phyloP scores from a whole-genome alignment of 306 rosid species.

The Cicer arietinum region DNA sequence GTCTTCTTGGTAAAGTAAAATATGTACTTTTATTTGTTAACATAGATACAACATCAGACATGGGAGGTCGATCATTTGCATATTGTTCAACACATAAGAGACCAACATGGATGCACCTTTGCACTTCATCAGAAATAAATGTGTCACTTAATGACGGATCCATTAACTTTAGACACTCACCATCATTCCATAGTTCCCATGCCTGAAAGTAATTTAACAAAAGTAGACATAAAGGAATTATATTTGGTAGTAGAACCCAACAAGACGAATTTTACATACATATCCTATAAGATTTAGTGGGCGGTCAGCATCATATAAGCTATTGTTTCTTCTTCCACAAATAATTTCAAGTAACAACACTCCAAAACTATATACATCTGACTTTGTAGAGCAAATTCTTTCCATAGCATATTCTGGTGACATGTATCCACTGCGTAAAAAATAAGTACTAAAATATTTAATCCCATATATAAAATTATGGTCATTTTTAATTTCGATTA shows the following conservation, averaged over 20 bases:
- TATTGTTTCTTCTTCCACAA: conserved; percentile 28
- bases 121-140: conserved; percentile 7
- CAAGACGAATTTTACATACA: background rate
- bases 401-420: conserved; percentile 39
- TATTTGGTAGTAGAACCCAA: background rate
- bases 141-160: conserved; percentile 26
- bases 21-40: conserved; percentile 33
- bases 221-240: background rate
- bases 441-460: background rate
- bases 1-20: conserved; percentile 27
- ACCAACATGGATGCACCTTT: conserved; percentile 41
- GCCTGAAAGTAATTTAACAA: conserved; percentile 13
- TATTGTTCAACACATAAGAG: conserved; percentile 24
- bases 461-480: no score
- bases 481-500: no score
- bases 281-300: conserved; percentile 1
- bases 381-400: conserved; percentile 38
- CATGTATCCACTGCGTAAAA: background rate
- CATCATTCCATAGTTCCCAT: conserved; percentile 39
- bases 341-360: conserved; percentile 43
- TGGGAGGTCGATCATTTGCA: conserved; percentile 37
- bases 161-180: background rate
- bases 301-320: background rate
- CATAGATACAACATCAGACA: conserved; percentile 23
- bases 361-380: conserved; percentile 39